Evolutionary conservation across 2,329 filamentous ascomycete genomes (phyloP).

Genomic region (Curvularia spicifera): DNA sequence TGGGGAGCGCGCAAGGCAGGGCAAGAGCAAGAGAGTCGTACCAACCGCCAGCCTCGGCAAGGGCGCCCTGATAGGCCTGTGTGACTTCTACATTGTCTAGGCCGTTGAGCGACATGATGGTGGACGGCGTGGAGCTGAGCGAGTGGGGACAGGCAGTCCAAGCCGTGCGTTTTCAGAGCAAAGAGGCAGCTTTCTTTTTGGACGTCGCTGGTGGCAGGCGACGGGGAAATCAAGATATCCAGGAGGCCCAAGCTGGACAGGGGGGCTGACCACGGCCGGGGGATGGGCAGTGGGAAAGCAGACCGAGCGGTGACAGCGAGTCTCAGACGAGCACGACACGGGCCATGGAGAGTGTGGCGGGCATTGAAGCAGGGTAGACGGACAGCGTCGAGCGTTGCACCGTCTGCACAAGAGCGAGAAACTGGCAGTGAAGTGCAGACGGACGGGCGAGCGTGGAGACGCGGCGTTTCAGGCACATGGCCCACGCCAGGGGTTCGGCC

Average conservation of each 20-base stretch:
- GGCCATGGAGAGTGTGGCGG: conserved; percentile 20
- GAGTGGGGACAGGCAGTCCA: conserved; percentile 17
- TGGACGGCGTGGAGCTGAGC: conserved; percentile 17
- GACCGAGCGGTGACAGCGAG: not conserved
- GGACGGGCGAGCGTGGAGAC: conserved; percentile 8
- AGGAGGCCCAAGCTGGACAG: conserved; percentile 17
- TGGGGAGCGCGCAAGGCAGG: conserved; percentile 1
- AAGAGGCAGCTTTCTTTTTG: conserved; percentile 2
- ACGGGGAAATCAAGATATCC: conserved; percentile 7
- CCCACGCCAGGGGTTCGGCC: conserved; percentile 2
- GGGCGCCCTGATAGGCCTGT: conserved; percentile 82
- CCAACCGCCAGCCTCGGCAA: conserved; percentile 91
- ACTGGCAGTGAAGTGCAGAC: conserved; percentile 9
- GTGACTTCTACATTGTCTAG: conserved; percentile 80
- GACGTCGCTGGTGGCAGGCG: conserved; percentile 11
- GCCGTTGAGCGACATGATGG: conserved; percentile 90
- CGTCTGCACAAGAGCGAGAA: conserved; percentile 4
- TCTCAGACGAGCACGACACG: conserved; percentile 18
- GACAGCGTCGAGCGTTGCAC: conserved; percentile 5
- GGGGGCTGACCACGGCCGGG: conserved; percentile 8
- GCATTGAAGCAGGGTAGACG: conserved; percentile 15
- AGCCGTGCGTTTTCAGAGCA: conserved; percentile 20
- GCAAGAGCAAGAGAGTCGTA: conserved; percentile 58
- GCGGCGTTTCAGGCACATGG: conserved; percentile 20
- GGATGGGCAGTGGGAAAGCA: conserved; percentile 7